Conservation (phyloP, 352 stramenopile genomes). For the Pythium monospermum region DNA sequence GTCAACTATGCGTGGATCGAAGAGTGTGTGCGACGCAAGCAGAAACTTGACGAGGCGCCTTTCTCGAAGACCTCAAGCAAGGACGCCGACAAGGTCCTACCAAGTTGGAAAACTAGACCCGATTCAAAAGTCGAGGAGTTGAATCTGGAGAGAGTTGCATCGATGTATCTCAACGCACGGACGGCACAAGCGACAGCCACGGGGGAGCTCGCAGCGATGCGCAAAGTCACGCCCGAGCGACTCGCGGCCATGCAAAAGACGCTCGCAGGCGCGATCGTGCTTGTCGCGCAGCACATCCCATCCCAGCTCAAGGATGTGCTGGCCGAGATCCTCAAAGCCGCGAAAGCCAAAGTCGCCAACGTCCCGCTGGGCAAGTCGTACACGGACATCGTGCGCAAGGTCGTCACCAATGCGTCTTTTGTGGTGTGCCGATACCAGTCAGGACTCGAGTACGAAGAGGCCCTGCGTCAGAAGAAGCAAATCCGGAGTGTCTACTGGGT, state of each 20-base stretch:
- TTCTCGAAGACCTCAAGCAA: slow-evolving; percentile 10
- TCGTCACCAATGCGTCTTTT: slow-evolving; percentile 74
- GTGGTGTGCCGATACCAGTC: slow-evolving; percentile 78
- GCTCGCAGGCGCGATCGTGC: slow-evolving; percentile 53
- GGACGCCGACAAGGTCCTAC: background rate
- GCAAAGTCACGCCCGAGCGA: slow-evolving; percentile 32
- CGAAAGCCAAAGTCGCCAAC: slow-evolving; percentile 76
- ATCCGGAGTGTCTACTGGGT: slow-evolving; percentile 83
- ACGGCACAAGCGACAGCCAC: background rate
- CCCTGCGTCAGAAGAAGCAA: slow-evolving; percentile 57
- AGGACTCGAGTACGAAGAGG: slow-evolving; percentile 79
- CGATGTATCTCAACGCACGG: slow-evolving; percentile 13
- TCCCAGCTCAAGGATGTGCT: slow-evolving; percentile 57
- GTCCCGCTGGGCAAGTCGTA: slow-evolving; percentile 68
- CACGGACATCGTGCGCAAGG: slow-evolving; percentile 69
- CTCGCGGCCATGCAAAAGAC: slow-evolving; percentile 46
- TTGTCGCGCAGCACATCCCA: slow-evolving; percentile 74
- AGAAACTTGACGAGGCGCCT: slow-evolving; percentile 43
- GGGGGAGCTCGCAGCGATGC: slow-evolving; percentile 17
- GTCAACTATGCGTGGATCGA: slow-evolving; percentile 83
- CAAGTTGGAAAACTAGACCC: slow-evolving; percentile 15
- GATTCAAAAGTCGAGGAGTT: slow-evolving; percentile 19
- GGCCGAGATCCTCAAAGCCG: slow-evolving; percentile 55
- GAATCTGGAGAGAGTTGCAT: background rate
- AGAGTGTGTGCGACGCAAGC: slow-evolving; percentile 60